Evolutionary conservation across 2,329 filamentous ascomycete genomes (phyloP), one percentile per base, ranked within the genome.

Genomic region (Xylaria sp.): DNA sequence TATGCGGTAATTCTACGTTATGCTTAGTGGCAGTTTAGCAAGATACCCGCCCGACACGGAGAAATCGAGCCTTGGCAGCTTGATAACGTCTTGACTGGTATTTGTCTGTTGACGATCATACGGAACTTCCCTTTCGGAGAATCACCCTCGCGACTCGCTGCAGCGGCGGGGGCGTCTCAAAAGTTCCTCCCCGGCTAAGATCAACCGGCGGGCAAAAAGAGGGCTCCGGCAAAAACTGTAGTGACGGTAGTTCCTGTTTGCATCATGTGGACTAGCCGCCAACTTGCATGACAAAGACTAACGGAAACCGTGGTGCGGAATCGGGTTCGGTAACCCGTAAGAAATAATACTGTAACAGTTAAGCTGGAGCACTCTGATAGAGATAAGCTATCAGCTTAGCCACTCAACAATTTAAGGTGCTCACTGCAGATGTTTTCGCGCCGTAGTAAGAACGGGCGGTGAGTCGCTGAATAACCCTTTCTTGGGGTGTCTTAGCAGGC

Each of bases 321-420:
- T 15, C 37, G 31, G 47, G 40, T 40, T 58, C 33, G 44, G 54
- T 38, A 13, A 21, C 19, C 48, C 41, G 17, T 37, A 33, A 19
- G 54, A 40, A 57, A 49, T 35, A 37, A 19, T n/a, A 9, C 35
- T 11, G 31, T 41, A 52, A 31, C 8, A 44, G 35, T 44, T 40
- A 17, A 38, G 46, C 40, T 15, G 47, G 52, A 43, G 51, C 52
- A 46, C 33, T 51, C 35, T 13, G 11, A 49, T 23, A n/a, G 29
- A 52, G 40, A 38, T 38, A 51, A 48, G 47, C 23, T 37, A 25
- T 19, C 17, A 31, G 27, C 47, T 25, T 11, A 27, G 40, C 40
- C 25, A 49, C 33, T 38, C 37, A 25, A 53, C 29, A 44, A 46
- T 57, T 60, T 61, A 63, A 57, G 58, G 61, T 63, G 62, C 62